These are phyloP conservation scores for Vairimorpha apis DNA, from an alignment of 371 early-diverging fungal genomes.

Conservation along the genomic window DNA sequence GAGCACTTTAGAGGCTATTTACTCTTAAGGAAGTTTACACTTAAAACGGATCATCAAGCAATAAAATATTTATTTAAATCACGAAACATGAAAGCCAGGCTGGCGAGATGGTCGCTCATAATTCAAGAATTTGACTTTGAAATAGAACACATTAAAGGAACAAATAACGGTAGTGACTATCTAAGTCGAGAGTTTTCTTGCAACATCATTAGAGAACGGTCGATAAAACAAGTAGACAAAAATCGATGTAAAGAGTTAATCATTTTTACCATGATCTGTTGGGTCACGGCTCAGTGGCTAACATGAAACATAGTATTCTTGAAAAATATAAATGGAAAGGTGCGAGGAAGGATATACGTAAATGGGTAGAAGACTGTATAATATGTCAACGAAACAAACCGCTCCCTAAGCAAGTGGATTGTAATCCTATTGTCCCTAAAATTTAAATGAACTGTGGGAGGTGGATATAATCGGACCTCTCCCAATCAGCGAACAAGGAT, in stretches of 20 bases:
- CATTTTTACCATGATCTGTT: conserved; percentile 12
- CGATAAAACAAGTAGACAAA: not conserved
- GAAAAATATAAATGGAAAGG: conserved; percentile 14
- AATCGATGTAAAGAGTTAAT: conserved; percentile 6
- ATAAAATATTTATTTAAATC: conserved; percentile 12
- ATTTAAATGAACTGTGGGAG: conserved; percentile 12
- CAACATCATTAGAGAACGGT: not conserved
- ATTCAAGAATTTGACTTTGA: conserved; percentile 29
- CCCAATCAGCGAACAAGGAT: not conserved
- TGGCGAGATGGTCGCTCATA: not conserved
- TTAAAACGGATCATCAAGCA: conserved; percentile 30
- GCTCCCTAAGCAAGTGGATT: not conserved
- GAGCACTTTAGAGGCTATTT: conserved; percentile 28
- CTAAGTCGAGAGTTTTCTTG: conserved; percentile 15
- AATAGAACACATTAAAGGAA: conserved; percentile 27
- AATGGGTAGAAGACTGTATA: conserved; percentile 9
- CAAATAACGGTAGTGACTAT: conserved; percentile 2
- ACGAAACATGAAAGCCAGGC: not conserved
- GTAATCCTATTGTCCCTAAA: not conserved
- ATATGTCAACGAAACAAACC: conserved; percentile 6
- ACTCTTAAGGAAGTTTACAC: conserved; percentile 1
- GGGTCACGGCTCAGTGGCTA: conserved; percentile 6
- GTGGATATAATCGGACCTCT: conserved; percentile 29
- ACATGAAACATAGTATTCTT: conserved; percentile 14
- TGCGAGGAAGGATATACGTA: not conserved